Evolutionary conservation across 1,139 yeast species (phyloP), one percentile per base, ranked within the genome.

Genomic region (Geotrichum australiense): DNA sequence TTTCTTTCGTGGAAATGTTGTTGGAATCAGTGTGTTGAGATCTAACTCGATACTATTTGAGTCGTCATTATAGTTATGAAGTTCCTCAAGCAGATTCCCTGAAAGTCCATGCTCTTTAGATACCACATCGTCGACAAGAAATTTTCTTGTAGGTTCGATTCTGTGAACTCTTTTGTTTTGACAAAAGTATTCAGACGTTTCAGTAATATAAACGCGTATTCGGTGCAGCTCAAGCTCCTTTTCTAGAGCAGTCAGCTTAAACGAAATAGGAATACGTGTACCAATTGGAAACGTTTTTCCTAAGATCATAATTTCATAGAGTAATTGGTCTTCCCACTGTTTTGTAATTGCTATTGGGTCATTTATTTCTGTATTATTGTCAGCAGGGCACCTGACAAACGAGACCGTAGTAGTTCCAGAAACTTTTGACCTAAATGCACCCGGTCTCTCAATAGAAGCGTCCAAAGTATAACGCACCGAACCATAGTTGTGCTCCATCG

Each of bases 281-380:
- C 94, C 89, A 42, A 91, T 69, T 2, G 91, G 80, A 43, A 89
- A 78, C 18, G 89, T 80, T 59, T 91, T 91, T 14, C 96, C 82
- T 12, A 32, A 94, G 43, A 91, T 80, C 23, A 86, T 79, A 37
- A 91, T 85, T 56, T 91, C 96, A 57, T 91, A 91, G 51, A 79
- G 78, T 32, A 91, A 62, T 57, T 84, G 87, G 57, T 84, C 89
- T 60, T 91, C 97, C 98, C 98, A 91, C 52, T 85, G 91, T 50
- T 94, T 71, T 12, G 82, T 71, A 30, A 91, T 87, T 5, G 87
- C 85, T 42, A 91, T 91, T 0, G 98, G 97, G 59, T 91, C 97
- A 48, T 83, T 80, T 54, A 84, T 89, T 58, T 91, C 97, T 31
- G 81, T 71, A 39, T 85, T 83, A 35, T 74, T 75, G 47, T 82